Evolutionary conservation across 2,329 filamentous ascomycete species (phyloP), one percentile per base, ranked within the genome.

Genomic region (Leptographium wingfieldii): DNA sequence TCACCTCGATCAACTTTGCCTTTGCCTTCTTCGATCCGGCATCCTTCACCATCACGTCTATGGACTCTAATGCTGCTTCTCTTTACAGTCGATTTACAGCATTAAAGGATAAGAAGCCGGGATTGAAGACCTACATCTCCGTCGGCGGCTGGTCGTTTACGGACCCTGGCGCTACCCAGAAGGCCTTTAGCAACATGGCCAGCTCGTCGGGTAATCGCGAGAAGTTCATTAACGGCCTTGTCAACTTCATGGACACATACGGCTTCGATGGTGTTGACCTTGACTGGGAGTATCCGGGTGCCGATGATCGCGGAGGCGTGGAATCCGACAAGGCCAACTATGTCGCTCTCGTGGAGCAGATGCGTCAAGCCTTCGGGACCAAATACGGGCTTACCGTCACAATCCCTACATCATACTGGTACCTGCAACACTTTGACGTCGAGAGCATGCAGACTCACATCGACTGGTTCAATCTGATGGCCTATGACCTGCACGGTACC

Each of bases 61-160:
- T 40, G 25, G 35, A 22, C 33, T 5, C 25, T n/a, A 9, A 63
- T 62, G 46, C 56, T 56, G 27, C 12, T 22, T 31, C 59, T 1
- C 59, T 71, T 0, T 73, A 71, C 58, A 55, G 57, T 0, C 60
- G 68, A 2, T 66, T 75, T 14, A 72, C 69, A 0, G 62, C 40
- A 3, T 40, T 62, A n/a, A 74, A 76, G 63, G n/a, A 61, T 1
- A 55, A 55, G 6, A 60, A 68, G 16, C 63, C 64, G 0, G 61
- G 57, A 0, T 65, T 77, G 6, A 6, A 57, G n/a, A 0, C 66
- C 75, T 73, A 67, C 63, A 69, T 78, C 35, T 68, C 71, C 4
- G 61, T 78, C 2, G 74, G 76, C 1, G 76, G 76, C 0, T 77
- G 72, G 71, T 66, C 69, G 1, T 73, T 76, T 56, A 73, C 69